phyloP scores from a whole-genome alignment of 2,329 filamentous ascomycete species.

The Xylariaceae sp. region DNA sequence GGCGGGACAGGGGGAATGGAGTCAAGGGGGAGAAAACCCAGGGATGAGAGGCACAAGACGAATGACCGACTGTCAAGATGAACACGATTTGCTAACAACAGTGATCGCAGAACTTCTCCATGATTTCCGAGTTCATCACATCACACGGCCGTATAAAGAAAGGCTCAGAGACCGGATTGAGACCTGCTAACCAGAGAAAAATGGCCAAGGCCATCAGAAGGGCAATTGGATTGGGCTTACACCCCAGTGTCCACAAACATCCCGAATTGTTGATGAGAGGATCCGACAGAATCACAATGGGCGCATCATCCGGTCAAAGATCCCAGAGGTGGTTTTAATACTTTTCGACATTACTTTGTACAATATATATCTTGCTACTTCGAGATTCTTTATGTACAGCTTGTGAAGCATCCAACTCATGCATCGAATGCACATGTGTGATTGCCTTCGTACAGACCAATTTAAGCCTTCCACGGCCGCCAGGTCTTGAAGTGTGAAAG shows the following conservation, averaged over 20 bases:
- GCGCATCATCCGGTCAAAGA: constrained; percentile 21
- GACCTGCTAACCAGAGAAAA: constrained; percentile 85
- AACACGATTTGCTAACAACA: background rate
- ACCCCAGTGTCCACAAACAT: constrained; percentile 86
- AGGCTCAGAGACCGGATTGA: constrained; percentile 68
- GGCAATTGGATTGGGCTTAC: constrained; percentile 81
- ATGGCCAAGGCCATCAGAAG: constrained; percentile 89
- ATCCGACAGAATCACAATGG: constrained; percentile 4
- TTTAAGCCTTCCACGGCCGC: constrained; percentile 45
- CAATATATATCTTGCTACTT: constrained; percentile 21
- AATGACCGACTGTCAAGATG: background rate
- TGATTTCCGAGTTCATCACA: constrained; percentile 86
- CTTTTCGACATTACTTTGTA: constrained; percentile 20
- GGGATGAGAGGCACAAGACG: background rate
- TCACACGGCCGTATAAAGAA: constrained; percentile 80
- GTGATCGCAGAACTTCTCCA: constrained; percentile 70
- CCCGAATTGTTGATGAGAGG: constrained; percentile 64
- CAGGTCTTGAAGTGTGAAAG: constrained; percentile 46
- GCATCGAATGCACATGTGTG: constrained; percentile 13
- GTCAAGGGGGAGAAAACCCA: background rate
- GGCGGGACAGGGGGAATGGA: too few species aligned
- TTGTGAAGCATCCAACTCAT: constrained; percentile 16
- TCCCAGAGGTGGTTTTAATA: constrained; percentile 2
- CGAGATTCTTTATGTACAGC: constrained; percentile 31
- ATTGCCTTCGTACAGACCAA: constrained; percentile 31